phyloP scores from a whole-genome alignment of 108 stramenopile species.

The Fragilariopsis cylindrus region DNA sequence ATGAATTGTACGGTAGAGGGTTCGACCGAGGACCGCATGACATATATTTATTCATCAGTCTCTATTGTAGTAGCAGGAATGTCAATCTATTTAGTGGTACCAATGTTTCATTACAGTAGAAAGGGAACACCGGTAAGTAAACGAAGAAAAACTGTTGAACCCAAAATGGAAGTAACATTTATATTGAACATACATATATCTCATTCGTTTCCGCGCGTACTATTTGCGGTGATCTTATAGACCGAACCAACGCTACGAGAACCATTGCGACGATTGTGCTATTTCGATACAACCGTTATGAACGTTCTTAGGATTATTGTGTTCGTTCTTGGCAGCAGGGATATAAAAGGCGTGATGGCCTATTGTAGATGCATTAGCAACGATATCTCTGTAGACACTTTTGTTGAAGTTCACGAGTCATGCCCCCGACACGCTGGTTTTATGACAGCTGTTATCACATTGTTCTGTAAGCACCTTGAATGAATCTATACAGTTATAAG shows the following conservation, averaged over 20 bases:
- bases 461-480: neutral
- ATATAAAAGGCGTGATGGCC: neutral
- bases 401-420: neutral
- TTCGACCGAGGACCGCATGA: neutral
- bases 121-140: constrained; percentile 5
- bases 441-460: constrained; percentile 11
- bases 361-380: constrained; percentile 22
- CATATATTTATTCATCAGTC: neutral
- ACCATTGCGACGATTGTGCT: constrained; percentile 12
- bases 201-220: neutral
- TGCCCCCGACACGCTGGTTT: constrained; percentile 4
- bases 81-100: neutral
- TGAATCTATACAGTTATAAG: too few relatives aligned
- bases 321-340: constrained; percentile 6
- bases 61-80: neutral
- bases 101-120: constrained; percentile 3
- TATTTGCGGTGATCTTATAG: neutral
- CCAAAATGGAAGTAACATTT: neutral
- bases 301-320: constrained; percentile 19
- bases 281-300: constrained; percentile 19
- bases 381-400: neutral
- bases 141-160: neutral
- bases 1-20: neutral
- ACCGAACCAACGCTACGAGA: constrained; percentile 19
- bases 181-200: neutral